These are phyloP conservation scores for Draba incana DNA, from an alignment of 345 rosid genomes.

Conservation along the genomic window DNA sequence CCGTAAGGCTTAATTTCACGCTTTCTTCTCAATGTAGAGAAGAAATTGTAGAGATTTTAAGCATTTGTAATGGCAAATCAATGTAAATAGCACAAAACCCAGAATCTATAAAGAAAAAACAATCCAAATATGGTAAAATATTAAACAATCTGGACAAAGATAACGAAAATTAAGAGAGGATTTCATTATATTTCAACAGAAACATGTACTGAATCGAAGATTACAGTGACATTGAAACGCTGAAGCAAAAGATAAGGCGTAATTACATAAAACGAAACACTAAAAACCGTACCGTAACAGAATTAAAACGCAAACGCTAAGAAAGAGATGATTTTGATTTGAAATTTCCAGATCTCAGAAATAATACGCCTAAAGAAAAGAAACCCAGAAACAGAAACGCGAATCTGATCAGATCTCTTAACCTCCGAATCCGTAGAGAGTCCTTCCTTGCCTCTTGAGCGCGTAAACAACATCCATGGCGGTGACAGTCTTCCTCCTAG, in stretches of 20 bases:
- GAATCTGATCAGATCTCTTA: not conserved
- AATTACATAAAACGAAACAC: constrained; percentile 14
- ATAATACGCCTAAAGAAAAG: not conserved
- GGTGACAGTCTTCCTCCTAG: constrained; percentile 51
- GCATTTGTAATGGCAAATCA: not conserved
- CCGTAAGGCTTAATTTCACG: too few species aligned
- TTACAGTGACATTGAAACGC: not conserved
- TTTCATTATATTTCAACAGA: not conserved
- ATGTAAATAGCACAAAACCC: not conserved
- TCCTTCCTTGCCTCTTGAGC: constrained; percentile 53
- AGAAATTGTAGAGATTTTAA: not conserved
- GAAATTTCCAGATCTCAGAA: not conserved
- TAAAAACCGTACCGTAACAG: not conserved
- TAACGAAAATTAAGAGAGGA: not conserved
- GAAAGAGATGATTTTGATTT: not conserved
- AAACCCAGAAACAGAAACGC: constrained; percentile 7
- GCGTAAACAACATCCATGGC: constrained; percentile 57
- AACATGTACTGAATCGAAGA: not conserved
- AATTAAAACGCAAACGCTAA: constrained; percentile 22
- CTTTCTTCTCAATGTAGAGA: too few species aligned
- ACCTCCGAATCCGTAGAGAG: constrained; percentile 45
- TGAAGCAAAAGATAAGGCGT: not conserved
- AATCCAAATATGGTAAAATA: not conserved
- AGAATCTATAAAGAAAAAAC: not conserved
- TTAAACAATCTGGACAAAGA: not conserved